These are phyloP conservation scores for Paraconiothyrium brasiliense DNA, from an alignment of 2,329 filamentous ascomycete genomes.

Conservation along the genomic window DNA sequence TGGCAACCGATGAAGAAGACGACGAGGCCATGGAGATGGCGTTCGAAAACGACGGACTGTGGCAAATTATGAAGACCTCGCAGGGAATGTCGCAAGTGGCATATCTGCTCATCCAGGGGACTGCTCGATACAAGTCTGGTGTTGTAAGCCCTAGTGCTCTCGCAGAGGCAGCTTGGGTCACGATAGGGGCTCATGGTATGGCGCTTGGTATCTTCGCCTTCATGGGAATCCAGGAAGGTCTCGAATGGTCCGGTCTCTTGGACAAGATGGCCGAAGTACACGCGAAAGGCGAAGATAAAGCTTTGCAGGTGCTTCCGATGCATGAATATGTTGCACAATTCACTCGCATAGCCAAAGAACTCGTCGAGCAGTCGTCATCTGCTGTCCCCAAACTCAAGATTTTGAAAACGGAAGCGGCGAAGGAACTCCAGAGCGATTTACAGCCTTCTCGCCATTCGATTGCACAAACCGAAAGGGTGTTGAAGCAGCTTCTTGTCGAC, in stretches of 20 bases:
- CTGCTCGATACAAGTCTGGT: neutral
- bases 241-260: neutral
- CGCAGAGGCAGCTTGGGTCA: neutral
- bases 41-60: neutral
- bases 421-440: no score
- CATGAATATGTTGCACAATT: no score
- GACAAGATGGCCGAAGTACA: neutral
- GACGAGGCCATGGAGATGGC: neutral
- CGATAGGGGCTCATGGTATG: neutral
- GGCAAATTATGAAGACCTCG: neutral
- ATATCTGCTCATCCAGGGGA: neutral
- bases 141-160: neutral
- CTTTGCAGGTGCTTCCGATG: no score
- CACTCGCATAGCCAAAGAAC: no score
- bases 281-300: neutral
- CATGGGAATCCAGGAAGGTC: neutral
- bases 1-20: no score
- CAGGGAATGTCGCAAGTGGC: neutral
- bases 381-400: no score
- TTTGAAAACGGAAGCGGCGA: no score
- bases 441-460: no score
- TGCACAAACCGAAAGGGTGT: no score
- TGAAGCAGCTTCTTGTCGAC: no score
- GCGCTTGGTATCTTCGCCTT: neutral
- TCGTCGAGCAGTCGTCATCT: no score